Evolutionary conservation across 2,329 filamentous ascomycete species (phyloP), one percentile per base, ranked within the genome.

Genomic region (Fusarium annulatum): DNA sequence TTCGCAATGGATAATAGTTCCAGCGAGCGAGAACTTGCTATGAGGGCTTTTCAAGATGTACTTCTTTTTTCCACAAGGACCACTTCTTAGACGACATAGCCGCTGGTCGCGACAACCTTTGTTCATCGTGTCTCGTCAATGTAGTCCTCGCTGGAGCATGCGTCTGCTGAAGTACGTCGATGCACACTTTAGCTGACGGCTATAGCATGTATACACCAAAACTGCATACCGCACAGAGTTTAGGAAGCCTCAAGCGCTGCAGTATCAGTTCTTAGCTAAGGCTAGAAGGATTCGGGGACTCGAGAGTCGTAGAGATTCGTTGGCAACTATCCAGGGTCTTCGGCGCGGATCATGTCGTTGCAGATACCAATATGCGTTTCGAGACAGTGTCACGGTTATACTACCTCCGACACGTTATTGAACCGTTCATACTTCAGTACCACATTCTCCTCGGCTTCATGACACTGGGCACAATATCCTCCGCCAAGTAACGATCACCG

Each of bases 401-500:
- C 21, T 41, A 41, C 8, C 39, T n/a, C 12, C 9, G 12, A 14
- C 39, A 41, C 14, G 21, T 21, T 9, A 9, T 41, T 9, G 12
- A n/a, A n/a, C 21, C 39, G 12, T 15, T n/a, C n/a, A 15, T 41
- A 2, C 0, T n/a, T n/a, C 39, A 41, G 21, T 41, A 2, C 3
- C 39, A n/a, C 12, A 41, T n/a, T 12, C 12, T 9, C 21, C 21
- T 41, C 12, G 21, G 39, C 7, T 41, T 41, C 21, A 41, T n/a
- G 21, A 15, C 39, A n/a, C 21, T 41, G 8, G 8, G 21, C 7
- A 41, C 21, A 41, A n/a, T 41, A n/a, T 41, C 39, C 12, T n/a
- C 39, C 21, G 39, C 7, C 8, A n/a, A n/a, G 12, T 12, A n/a
- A 9, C 14, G 21, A n/a, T n/a, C 39, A 9, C 39, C 21, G 9